Conservation (phyloP, 306 rosid genomes). For the Amphicarpaea edgeworthii region DNA sequence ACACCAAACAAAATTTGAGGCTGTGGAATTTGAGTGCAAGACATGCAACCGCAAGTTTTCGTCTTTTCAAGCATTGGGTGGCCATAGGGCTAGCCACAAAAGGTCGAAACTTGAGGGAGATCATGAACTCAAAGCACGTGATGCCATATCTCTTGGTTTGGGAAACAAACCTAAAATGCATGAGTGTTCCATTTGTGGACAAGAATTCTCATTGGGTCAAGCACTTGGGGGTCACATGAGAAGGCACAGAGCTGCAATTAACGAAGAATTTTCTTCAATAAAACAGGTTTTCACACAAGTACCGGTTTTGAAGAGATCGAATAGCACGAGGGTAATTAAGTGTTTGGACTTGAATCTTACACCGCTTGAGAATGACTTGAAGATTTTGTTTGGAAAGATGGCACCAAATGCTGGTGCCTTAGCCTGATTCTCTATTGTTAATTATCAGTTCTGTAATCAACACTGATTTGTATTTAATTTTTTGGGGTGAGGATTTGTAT, state of each 20-base stretch:
- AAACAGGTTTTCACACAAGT: conserved; percentile 6
- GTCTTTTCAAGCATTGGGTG: conserved; percentile 90
- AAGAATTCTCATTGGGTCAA: conserved; percentile 71
- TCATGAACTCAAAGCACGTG: conserved; percentile 17
- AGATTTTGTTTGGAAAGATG: conserved; percentile 64
- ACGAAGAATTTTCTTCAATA: conserved; percentile 34
- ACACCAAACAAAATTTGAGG: background rate
- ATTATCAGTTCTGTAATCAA: background rate
- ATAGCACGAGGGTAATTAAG: conserved; percentile 41
- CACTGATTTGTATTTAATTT: background rate
- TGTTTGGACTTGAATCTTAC: conserved; percentile 82
- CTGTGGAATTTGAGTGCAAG: conserved; percentile 67
- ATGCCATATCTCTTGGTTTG: conserved; percentile 5
- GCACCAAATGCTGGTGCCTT: conserved; percentile 58
- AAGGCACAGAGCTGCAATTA: conserved; percentile 55
- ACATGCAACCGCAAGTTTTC: conserved; percentile 78
- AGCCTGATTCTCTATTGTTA: conserved; percentile 38
- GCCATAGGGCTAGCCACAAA: conserved; percentile 87
- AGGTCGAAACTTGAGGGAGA: conserved; percentile 38
- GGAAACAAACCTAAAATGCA: conserved; percentile 56
- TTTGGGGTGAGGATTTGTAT: background rate
- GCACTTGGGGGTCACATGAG: conserved; percentile 95
- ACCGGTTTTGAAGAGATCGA: conserved; percentile 59
- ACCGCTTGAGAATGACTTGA: conserved; percentile 84
- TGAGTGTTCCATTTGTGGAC: conserved; percentile 71